Evolutionary conservation across 2,329 filamentous ascomycete genomes (phyloP), one percentile per base, ranked within the genome.

Genomic region (Fusarium papillatum): DNA sequence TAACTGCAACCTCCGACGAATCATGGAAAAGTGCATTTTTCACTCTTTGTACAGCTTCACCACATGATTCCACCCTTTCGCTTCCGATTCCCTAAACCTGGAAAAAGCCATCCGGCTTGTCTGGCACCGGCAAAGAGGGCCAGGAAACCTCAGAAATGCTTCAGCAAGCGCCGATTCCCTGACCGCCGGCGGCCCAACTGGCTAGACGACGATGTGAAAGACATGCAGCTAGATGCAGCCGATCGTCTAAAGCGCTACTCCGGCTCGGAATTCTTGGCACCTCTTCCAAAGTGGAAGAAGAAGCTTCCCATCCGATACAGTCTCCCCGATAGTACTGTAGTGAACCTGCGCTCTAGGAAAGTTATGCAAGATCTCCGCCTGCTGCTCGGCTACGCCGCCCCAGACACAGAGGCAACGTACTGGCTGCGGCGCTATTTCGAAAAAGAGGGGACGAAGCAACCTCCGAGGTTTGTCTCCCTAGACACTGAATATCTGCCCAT

Each of bases 381-480:
- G 19, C 50, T 55, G 29, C 48, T 74, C 50, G 64, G 72, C 19
- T 57, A 65, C 38, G 14, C 29, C 26, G 14, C 29, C 11, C 14
- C 26, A 19, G 50, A 55, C 17, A n/a, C 26, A 19, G 31, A 31
- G 50, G 50, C 50, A 34, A 34, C 50, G 19, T 3, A 7, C 13
- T 13, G 11, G 29, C 19, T 55, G 19, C 50, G 19, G 26, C 11
- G n/a, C n/a, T 14, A 34, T 36, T n/a, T 57, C 50, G 16, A 29
- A 36, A 22, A 7, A 16, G 7, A 10, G 34, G 50, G n/a, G 29
- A n/a, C 16, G 50, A n/a, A 34, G n/a, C 19, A 22, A 2, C 29
- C 29, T 22, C 50, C 29, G n/a, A 75, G 63, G n/a, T 48, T 74
- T 41, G 67, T 72, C 24, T 65, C 46, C 2, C 5, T 74, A 7